Percentiles rank a stretch among this genome's conserved stretches.
Conservation (phyloP, 2,329 filamentous ascomycete species). For the Mariannaea elegans region DNA sequence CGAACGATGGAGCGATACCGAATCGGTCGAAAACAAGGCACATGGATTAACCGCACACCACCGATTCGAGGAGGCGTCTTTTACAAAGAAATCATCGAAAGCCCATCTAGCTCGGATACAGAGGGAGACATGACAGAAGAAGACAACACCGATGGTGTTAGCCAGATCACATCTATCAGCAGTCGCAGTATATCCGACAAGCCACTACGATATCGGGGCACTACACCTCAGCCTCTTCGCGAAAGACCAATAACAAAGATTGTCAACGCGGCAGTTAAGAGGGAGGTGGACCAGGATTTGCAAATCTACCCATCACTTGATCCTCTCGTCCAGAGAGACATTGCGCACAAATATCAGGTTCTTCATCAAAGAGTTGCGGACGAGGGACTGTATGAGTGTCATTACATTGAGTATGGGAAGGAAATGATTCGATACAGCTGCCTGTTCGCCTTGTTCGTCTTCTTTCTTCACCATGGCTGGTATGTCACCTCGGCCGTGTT, state of each 20-base stretch:
- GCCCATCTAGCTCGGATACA: conserved; percentile 27
- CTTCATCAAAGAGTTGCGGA: conserved; percentile 64
- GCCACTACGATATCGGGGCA: conserved; percentile 20
- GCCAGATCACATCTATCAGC: conserved; percentile 32
- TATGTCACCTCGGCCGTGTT: conserved; percentile 66
- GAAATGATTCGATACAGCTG: conserved; percentile 63
- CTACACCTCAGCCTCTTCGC: conserved; percentile 13
- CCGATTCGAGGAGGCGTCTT: conserved; percentile 64
- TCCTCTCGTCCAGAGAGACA: conserved; percentile 60
- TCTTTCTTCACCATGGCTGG: conserved; percentile 59
- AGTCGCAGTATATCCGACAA: conserved; percentile 21
- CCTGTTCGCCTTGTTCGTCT: conserved; percentile 59
- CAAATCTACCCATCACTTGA: conserved; percentile 63
- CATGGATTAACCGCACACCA: conserved; percentile 67
- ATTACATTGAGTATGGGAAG: conserved; percentile 65
- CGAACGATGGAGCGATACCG: conserved; percentile 67
- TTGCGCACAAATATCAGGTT: conserved; percentile 62
- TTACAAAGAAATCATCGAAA: conserved; percentile 30
- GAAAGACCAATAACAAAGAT: conserved; percentile 20
- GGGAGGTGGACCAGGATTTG: conserved; percentile 46
- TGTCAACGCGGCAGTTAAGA: conserved; percentile 34
- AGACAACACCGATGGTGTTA: conserved; percentile 19
- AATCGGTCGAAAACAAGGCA: conserved; percentile 65
- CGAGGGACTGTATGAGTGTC: conserved; percentile 66
- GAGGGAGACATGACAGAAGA: conserved; percentile 28